Percentiles rank a stretch among this genome's conserved stretches.
Conservation (phyloP, 179 eudicot genomes). For the Carnegiea gigantea region DNA sequence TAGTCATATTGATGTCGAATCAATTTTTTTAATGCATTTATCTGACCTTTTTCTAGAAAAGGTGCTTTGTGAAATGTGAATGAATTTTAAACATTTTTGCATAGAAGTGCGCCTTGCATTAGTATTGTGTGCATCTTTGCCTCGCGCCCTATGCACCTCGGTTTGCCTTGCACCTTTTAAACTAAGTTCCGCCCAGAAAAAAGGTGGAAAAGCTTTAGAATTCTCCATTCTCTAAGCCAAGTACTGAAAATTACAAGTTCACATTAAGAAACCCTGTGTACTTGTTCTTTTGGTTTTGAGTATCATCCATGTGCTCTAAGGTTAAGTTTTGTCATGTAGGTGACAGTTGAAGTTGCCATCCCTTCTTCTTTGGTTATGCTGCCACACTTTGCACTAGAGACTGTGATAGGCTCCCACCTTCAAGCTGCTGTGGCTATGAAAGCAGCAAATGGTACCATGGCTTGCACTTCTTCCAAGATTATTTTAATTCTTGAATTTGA, state of each 20-base stretch:
- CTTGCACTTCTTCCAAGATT: constrained; percentile 13
- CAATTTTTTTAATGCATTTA: too few relatives aligned
- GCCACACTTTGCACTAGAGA: constrained; percentile 78
- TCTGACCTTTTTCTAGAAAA: too few relatives aligned
- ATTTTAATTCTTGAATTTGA: constrained; percentile 11
- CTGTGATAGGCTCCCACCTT: constrained; percentile 74
- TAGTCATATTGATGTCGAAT: too few relatives aligned
- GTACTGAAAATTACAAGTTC: not conserved
- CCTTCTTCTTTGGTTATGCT: constrained; percentile 78
- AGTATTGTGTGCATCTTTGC: too few relatives aligned
- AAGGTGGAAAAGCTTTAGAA: too few relatives aligned
- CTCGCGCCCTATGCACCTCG: too few relatives aligned
- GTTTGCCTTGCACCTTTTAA: too few relatives aligned
- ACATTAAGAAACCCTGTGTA: not conserved
- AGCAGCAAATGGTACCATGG: constrained; percentile 56
- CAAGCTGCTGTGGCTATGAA: constrained; percentile 79
- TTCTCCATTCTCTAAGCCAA: too few relatives aligned
- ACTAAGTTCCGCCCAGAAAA: too few relatives aligned
- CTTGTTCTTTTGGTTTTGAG: not conserved
- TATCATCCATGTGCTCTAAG: not conserved
- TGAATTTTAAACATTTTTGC: too few relatives aligned
- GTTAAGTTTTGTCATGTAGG: constrained; percentile 32
- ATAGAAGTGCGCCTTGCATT: too few relatives aligned
- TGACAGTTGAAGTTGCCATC: constrained; percentile 67
- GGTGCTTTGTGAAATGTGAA: too few relatives aligned